These are phyloP conservation scores for Tolypocladium ophioglossoides DNA, from an alignment of 2,329 filamentous ascomycete genomes.

Conservation along the genomic window DNA sequence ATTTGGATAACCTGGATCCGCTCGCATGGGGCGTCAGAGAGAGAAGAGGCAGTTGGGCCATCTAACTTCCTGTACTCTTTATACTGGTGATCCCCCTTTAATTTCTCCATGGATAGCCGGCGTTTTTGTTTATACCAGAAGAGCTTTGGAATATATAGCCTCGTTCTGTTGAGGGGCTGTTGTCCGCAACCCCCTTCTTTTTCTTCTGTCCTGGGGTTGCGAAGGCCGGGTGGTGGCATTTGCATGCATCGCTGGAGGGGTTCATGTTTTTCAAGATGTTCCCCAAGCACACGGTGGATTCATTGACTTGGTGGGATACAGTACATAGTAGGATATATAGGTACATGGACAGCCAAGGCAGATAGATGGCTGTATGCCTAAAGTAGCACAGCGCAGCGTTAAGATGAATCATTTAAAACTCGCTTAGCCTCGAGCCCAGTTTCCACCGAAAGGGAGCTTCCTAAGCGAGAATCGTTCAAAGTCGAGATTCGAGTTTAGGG, in stretches of 20 bases:
- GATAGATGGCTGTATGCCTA: neutral
- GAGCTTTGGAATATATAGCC: neutral
- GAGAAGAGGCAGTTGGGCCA: constrained; percentile 62
- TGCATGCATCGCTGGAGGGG: neutral
- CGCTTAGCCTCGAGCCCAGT: neutral
- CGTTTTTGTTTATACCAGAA: neutral
- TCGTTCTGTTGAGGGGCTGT: neutral
- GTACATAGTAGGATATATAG: neutral
- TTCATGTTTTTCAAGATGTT: neutral
- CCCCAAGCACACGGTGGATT: neutral
- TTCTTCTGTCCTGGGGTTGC: neutral
- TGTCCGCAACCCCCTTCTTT: neutral
- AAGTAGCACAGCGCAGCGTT: neutral
- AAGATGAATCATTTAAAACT: neutral
- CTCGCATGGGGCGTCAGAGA: constrained; percentile 59
- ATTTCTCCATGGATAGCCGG: neutral
- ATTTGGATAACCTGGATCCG: constrained; percentile 49
- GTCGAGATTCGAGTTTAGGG: neutral
- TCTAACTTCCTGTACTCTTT: constrained; percentile 25
- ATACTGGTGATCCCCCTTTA: neutral
- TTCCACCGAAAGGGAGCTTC: neutral
- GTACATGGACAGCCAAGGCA: neutral
- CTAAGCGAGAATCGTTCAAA: neutral
- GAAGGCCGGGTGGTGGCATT: neutral
- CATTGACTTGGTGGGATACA: neutral